These are phyloP conservation scores for Hirschfeldia incana DNA, from an alignment of 345 rosid genomes.

Conservation along the genomic window DNA sequence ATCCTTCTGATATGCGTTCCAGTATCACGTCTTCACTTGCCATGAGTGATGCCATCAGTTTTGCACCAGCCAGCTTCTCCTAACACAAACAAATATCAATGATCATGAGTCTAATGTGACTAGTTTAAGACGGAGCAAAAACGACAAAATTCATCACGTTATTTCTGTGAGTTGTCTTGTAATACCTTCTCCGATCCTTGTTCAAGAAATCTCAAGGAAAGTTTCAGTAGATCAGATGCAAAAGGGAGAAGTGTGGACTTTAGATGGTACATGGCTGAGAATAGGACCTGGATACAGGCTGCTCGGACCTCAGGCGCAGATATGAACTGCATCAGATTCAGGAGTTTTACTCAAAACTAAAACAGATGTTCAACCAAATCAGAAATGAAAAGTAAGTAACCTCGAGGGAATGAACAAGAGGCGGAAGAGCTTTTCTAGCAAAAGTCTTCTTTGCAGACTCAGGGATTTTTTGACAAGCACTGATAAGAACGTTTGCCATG, in stretches of 20 bases:
- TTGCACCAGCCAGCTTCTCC: slow-evolving; percentile 85
- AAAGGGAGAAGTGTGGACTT: slow-evolving; percentile 73
- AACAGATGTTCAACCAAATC: neutral
- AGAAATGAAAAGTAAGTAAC: slow-evolving; percentile 46
- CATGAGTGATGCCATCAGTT: slow-evolving; percentile 83
- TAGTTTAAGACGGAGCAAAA: neutral
- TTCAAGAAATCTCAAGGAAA: slow-evolving; percentile 60
- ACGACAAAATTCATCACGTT: neutral
- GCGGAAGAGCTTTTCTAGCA: slow-evolving; percentile 56
- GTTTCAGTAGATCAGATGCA: slow-evolving; percentile 67
- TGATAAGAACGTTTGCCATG: slow-evolving; percentile 88
- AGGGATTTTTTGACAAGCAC: slow-evolving; percentile 68
- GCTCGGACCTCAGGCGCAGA: slow-evolving; percentile 56
- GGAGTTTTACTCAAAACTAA: slow-evolving; percentile 3
- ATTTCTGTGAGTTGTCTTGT: neutral
- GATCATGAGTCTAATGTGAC: neutral
- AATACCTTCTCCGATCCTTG: slow-evolving; percentile 69
- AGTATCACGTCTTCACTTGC: slow-evolving; percentile 71
- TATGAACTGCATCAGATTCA: slow-evolving; percentile 47
- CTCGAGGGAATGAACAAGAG: slow-evolving; percentile 58
- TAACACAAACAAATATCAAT: slow-evolving; percentile 29
- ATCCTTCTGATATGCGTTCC: slow-evolving; percentile 65
- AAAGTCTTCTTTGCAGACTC: slow-evolving; percentile 56
- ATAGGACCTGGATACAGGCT: slow-evolving; percentile 80
- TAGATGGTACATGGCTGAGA: slow-evolving; percentile 83